These are phyloP conservation scores for Lenzites betulinus DNA, from an alignment of 768 basidiomycete species.

Conservation along the genomic window DNA sequence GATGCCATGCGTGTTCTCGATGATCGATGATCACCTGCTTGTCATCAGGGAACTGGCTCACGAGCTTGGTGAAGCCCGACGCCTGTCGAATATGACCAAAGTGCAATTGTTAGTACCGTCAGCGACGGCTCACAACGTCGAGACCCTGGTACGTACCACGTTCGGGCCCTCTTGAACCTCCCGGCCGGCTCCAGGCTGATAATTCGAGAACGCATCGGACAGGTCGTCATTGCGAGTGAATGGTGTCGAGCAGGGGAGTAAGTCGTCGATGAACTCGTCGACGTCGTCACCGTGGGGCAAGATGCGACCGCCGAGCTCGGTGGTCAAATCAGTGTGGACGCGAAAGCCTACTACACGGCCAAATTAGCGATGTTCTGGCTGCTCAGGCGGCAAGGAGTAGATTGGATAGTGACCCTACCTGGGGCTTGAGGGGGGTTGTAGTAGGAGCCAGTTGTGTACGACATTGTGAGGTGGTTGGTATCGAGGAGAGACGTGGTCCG, in stretches of 20 bases:
- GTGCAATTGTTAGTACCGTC: too few relatives aligned
- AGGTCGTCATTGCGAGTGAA: background rate
- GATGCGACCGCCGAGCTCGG: background rate
- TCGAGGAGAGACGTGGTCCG: background rate
- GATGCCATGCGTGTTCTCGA: background rate
- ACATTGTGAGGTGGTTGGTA: background rate
- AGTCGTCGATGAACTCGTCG: background rate
- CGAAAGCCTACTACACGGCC: too few relatives aligned
- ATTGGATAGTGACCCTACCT: background rate
- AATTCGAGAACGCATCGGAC: background rate
- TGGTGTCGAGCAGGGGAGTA: conserved; percentile 1
- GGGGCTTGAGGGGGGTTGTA: background rate
- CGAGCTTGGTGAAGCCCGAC: background rate
- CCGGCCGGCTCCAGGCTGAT: background rate
- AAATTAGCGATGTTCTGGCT: background rate
- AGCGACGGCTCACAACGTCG: background rate
- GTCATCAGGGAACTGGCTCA: background rate
- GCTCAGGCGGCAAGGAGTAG: background rate
- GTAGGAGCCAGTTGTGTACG: background rate
- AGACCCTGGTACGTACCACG: background rate
- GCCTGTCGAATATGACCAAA: background rate
- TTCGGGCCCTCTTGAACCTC: background rate
- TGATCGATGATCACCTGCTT: background rate
- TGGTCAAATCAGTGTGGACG: too few relatives aligned
- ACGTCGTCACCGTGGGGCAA: background rate